Evolutionary conservation across 2,329 filamentous ascomycete species (phyloP).

Genomic region (Didymellaceae sp.): DNA sequence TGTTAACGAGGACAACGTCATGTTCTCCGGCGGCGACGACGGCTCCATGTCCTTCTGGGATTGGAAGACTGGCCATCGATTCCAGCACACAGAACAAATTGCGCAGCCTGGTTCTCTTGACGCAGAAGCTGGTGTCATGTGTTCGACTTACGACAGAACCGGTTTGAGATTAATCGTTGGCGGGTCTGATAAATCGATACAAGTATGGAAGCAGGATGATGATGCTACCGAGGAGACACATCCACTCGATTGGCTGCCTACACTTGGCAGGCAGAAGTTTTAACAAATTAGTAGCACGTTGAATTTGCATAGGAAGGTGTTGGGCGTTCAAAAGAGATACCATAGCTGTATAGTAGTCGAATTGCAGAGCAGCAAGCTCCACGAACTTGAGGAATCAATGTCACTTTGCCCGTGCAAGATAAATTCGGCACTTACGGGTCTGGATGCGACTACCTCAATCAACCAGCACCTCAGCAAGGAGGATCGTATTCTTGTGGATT

Average conservation of each 20-base stretch:
- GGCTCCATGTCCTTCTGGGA: conserved; percentile 98
- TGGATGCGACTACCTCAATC: too few species aligned
- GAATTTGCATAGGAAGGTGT: conserved; percentile 18
- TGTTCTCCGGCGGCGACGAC: conserved; percentile 95
- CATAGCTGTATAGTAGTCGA: conserved; percentile 5
- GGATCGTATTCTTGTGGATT: too few species aligned
- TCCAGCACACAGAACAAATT: conserved; percentile 87
- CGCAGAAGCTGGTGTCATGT: conserved; percentile 94
- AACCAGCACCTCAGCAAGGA: too few species aligned
- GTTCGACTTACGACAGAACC: conserved; percentile 87
- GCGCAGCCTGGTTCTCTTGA: conserved; percentile 94
- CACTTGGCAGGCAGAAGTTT: conserved; percentile 75
- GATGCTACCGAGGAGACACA: conserved; percentile 89
- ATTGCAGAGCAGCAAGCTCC: background rate
- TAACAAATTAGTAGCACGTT: conserved; percentile 10
- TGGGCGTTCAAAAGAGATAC: conserved; percentile 20
- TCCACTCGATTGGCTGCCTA: conserved; percentile 91
- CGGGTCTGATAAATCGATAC: conserved; percentile 90
- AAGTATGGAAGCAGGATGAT: conserved; percentile 96
- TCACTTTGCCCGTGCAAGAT: too few species aligned
- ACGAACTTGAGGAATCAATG: background rate
- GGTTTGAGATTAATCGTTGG: conserved; percentile 90
- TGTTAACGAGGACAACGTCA: conserved; percentile 91
- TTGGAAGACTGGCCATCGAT: conserved; percentile 95
- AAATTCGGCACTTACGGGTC: too few species aligned